These are phyloP conservation scores for Reticulascus tulasneorum DNA, from an alignment of 2,329 filamentous ascomycete species.

Conservation along the genomic window DNA sequence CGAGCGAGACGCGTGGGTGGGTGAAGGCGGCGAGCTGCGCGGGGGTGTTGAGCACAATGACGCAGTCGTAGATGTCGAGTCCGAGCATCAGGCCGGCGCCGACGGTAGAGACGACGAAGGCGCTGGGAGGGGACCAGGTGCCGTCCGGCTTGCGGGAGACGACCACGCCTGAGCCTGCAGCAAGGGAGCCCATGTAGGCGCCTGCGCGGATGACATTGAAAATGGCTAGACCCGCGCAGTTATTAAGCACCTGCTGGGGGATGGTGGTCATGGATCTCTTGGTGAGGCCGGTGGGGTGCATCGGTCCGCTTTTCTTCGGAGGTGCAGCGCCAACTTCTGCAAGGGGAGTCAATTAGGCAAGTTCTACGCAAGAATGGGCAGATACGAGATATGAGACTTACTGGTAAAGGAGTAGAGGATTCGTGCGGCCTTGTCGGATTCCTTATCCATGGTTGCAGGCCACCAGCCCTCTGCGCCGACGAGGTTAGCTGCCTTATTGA, in stretches of 20 bases:
- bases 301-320: constrained; percentile 18
- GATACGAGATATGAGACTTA: constrained; percentile 15
- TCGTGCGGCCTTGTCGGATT: constrained; percentile 71
- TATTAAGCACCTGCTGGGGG: constrained; percentile 43
- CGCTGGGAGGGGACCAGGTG: constrained; percentile 68
- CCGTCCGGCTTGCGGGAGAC: constrained; percentile 55
- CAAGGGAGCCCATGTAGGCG: constrained; percentile 50
- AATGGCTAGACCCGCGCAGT: constrained; percentile 57
- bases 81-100: constrained; percentile 69
- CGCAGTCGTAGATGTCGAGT: constrained; percentile 73
- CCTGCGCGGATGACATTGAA: constrained; percentile 61
- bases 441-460: constrained; percentile 69
- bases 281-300: constrained; percentile 27
- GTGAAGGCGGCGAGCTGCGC: constrained; percentile 66
- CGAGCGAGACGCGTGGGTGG: constrained; percentile 61
- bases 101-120: constrained; percentile 67
- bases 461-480: constrained; percentile 72
- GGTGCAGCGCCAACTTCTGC: constrained; percentile 18
- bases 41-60: constrained; percentile 68
- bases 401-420: constrained; percentile 71
- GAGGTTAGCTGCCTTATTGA: constrained; percentile 65
- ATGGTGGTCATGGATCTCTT: constrained; percentile 32
- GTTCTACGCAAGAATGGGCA: too few species aligned
- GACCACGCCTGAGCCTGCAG: constrained; percentile 56
- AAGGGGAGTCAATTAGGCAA: neutral